Percentiles rank a stretch among this genome's conserved stretches.
These are phyloP conservation scores for Taiozyma sp. DNA, from an alignment of 1,139 yeast genomes.

Conservation along the genomic window DNA sequence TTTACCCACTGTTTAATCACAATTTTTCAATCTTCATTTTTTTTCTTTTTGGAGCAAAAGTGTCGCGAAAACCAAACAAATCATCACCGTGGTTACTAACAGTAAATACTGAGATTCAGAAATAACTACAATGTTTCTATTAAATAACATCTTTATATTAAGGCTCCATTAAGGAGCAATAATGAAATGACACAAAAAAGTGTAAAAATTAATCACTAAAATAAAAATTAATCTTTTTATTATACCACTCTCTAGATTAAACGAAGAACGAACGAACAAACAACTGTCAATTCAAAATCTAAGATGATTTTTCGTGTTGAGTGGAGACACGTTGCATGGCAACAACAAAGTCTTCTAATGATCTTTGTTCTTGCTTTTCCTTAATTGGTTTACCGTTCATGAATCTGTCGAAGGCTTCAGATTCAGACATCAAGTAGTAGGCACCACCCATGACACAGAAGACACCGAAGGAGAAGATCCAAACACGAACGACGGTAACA, in stretches of 20 bases:
- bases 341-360: conserved; percentile 91
- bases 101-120: neutral
- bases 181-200: neutral
- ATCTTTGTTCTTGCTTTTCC: conserved; percentile 61
- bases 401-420: conserved; percentile 84
- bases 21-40: neutral
- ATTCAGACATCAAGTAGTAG: conserved; percentile 87
- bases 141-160: neutral
- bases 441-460: conserved; percentile 97
- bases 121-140: neutral
- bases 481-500: conserved; percentile 89
- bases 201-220: neutral
- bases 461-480: conserved; percentile 95
- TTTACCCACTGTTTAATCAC: neutral
- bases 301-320: conserved; percentile 75
- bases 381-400: conserved; percentile 86
- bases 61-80: neutral
- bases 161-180: neutral
- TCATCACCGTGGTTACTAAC: neutral
- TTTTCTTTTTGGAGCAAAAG: neutral
- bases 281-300: conserved; percentile 12
- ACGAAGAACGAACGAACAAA: neutral
- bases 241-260: neutral
- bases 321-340: conserved; percentile 98
- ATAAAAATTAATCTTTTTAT: conserved; percentile 1